Percentiles rank a stretch among this genome's conserved stretches.
These are phyloP conservation scores for Colletotrichum tabaci DNA, from an alignment of 2,329 filamentous ascomycete species.

Conservation along the genomic window DNA sequence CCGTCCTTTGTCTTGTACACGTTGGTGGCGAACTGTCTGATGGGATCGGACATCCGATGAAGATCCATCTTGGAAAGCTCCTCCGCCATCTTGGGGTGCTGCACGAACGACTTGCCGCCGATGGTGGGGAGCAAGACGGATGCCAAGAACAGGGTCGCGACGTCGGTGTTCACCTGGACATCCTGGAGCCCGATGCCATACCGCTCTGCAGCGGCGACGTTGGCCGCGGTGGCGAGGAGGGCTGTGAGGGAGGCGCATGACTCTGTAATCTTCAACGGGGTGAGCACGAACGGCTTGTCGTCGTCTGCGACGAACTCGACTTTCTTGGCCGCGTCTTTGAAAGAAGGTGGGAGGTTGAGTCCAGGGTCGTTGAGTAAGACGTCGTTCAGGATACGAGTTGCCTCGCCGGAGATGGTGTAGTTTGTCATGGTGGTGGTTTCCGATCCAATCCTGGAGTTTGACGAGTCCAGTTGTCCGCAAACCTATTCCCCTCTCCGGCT, in stretches of 20 bases:
- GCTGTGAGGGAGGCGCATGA: constrained; percentile 57
- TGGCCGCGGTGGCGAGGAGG: constrained; percentile 45
- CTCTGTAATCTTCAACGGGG: constrained; percentile 60
- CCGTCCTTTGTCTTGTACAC: constrained; percentile 53
- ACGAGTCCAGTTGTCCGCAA: not conserved
- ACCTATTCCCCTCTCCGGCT: not conserved
- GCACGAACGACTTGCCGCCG: constrained; percentile 39
- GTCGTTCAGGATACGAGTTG: constrained; percentile 20
- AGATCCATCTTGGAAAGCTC: constrained; percentile 41
- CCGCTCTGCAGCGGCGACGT: constrained; percentile 27
- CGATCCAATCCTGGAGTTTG: not conserved
- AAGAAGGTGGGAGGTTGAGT: not conserved
- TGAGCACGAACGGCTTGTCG: constrained; percentile 41
- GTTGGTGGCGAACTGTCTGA: constrained; percentile 51
- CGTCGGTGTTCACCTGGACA: constrained; percentile 39
- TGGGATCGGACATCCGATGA: constrained; percentile 44
- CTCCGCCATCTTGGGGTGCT: constrained; percentile 46
- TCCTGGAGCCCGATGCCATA: constrained; percentile 33
- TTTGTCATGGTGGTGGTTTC: not conserved
- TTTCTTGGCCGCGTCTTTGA: constrained; percentile 19
- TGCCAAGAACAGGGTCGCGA: constrained; percentile 43
- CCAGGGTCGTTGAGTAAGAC: constrained; percentile 17
- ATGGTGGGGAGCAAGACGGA: constrained; percentile 43
- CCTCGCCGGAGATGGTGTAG: not conserved
- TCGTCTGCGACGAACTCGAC: constrained; percentile 18